A percentile compares a stretch with the other conserved stretches of the same genome.
Evolutionary conservation across 2,329 filamentous ascomycete genomes (phyloP).

Genomic region (Fusarium decemcellulare): DNA sequence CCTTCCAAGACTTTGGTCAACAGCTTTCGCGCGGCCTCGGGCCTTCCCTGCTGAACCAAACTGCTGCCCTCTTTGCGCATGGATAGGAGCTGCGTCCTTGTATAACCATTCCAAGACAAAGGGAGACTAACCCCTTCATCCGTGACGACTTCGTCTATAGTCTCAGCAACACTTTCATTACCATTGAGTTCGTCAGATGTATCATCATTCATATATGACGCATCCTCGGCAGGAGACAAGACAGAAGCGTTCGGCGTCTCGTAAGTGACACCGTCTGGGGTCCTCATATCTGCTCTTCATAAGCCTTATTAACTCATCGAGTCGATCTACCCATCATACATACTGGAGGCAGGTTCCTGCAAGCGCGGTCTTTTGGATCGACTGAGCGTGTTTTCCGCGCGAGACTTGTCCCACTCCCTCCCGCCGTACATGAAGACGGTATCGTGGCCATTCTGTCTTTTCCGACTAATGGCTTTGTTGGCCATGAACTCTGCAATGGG

Average conservation of each 20-base stretch:
- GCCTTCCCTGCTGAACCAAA: not conserved
- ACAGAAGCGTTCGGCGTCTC: not conserved
- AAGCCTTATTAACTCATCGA: too few species aligned
- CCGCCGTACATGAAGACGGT: not conserved
- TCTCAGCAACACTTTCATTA: too few species aligned
- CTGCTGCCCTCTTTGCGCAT: not conserved
- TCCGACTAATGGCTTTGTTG: not conserved
- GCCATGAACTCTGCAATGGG: not conserved
- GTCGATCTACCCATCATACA: too few species aligned
- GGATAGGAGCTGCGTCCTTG: too few species aligned
- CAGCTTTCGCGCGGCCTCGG: not conserved
- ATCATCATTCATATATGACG: not conserved
- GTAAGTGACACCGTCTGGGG: not conserved
- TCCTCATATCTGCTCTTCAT: not conserved
- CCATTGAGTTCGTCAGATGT: too few species aligned
- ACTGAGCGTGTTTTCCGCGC: not conserved
- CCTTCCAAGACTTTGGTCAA: not conserved
- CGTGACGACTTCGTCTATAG: too few species aligned
- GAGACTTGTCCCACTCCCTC: not conserved
- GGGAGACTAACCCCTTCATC: too few species aligned
- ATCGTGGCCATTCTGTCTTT: not conserved
- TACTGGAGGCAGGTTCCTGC: not conserved
- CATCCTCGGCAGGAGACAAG: not conserved
- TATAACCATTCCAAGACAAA: too few species aligned
- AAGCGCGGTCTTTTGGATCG: not conserved